Evolutionary conservation across 495 filamentous ascomycete species (phyloP).

Genomic region (Annulohypoxylon moriforme): DNA sequence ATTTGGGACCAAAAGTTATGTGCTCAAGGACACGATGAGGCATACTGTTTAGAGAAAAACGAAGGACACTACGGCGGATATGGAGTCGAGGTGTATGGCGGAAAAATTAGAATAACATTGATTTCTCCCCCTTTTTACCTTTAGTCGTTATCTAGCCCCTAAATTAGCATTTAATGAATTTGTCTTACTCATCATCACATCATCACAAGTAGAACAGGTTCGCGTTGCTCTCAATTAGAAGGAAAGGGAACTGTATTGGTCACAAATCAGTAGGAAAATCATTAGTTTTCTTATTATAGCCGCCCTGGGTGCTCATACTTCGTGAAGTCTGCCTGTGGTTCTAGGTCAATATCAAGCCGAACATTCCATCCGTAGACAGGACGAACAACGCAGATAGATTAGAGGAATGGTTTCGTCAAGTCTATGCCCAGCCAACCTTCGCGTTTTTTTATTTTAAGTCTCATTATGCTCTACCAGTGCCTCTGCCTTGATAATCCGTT

Average conservation of each 20-base stretch:
- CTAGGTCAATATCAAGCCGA: conserved; percentile 7
- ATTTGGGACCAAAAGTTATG: conserved; percentile 29
- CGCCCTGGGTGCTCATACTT: not conserved
- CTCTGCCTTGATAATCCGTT: not conserved
- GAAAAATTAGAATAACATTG: conserved; percentile 33
- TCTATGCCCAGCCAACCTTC: conserved; percentile 1
- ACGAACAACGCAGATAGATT: conserved; percentile 3
- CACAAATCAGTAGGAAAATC: not conserved
- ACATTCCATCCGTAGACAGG: not conserved
- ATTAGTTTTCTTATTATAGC: not conserved
- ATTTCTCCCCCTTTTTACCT: conserved; percentile 15
- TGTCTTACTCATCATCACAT: conserved; percentile 3
- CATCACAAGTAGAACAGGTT: conserved; percentile 1
- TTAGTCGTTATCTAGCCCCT: not conserved
- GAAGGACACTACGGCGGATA: conserved; percentile 31
- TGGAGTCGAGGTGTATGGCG: conserved; percentile 39
- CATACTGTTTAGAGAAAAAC: conserved; percentile 34
- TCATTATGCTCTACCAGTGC: not conserved
- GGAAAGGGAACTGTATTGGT: not conserved
- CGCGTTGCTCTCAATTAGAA: conserved; percentile 9
- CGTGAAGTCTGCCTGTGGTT: not conserved
- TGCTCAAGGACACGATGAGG: conserved; percentile 13
- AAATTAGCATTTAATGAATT: conserved; percentile 9
- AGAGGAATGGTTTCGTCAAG: not conserved
- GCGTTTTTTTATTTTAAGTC: not conserved